Conservation (phyloP, 2,329 filamentous ascomycete species). For the Tricladium varicosporioides region DNA sequence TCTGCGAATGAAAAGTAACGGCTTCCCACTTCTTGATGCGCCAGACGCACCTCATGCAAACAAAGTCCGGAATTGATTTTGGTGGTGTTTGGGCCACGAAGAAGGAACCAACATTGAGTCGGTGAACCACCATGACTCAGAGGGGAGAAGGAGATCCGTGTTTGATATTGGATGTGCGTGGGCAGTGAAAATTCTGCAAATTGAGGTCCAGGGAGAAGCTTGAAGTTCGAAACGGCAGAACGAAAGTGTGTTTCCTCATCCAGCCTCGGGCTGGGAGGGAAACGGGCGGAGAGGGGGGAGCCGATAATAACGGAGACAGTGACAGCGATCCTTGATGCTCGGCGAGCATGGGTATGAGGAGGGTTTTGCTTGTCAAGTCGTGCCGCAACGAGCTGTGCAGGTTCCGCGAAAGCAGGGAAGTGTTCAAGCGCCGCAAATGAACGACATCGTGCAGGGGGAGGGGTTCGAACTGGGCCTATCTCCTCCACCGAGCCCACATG, state of each 20-base stretch:
- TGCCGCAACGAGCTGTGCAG: no score
- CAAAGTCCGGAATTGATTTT: constrained; percentile 10
- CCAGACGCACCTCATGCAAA: constrained; percentile 10
- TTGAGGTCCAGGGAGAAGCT: constrained; percentile 17
- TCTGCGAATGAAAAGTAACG: constrained; percentile 14
- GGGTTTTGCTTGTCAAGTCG: no score
- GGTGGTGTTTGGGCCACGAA: constrained; percentile 11
- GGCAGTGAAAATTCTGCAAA: constrained; percentile 27
- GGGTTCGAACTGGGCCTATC: not conserved
- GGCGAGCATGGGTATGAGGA: no score
- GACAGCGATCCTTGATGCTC: no score
- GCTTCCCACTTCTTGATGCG: constrained; percentile 1
- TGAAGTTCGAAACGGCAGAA: constrained; percentile 14
- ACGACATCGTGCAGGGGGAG: no score
- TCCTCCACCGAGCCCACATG: not conserved
- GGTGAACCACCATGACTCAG: constrained; percentile 12
- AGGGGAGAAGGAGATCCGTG: not conserved
- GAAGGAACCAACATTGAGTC: constrained; percentile 6
- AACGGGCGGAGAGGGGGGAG: constrained; percentile 1
- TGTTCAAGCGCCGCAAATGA: no score
- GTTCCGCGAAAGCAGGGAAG: no score
- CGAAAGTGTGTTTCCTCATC: constrained; percentile 3
- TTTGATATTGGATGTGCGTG: constrained; percentile 8
- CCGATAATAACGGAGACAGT: no score
- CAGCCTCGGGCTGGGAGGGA: not conserved